These are phyloP conservation scores for Aspergillus conjunctus DNA, from an alignment of 495 filamentous ascomycete genomes.

Conservation along the genomic window DNA sequence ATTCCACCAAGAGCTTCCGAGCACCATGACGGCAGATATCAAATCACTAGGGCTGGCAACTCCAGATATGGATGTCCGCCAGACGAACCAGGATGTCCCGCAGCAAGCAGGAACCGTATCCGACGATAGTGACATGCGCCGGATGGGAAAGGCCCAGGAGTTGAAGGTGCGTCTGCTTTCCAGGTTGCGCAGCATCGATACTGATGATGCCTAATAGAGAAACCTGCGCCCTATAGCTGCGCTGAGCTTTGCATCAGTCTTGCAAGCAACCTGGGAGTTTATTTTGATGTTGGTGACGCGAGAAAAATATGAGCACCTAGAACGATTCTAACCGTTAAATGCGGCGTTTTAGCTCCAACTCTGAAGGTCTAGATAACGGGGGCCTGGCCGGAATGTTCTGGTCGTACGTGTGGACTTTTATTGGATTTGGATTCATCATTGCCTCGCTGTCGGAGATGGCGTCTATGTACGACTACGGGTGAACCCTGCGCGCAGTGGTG, in stretches of 20 bases:
- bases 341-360: slow-evolving; percentile 12
- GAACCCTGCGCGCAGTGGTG: not conserved
- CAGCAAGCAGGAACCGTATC: slow-evolving; percentile 1
- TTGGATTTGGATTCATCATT: slow-evolving; percentile 26
- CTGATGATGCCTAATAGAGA: slow-evolving; percentile 26
- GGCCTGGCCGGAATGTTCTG: slow-evolving; percentile 25
- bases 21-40: too few relatives aligned
- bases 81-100: not conserved
- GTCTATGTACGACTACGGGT: slow-evolving; percentile 26
- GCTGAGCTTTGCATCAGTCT: slow-evolving; percentile 48
- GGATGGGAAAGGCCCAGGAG: slow-evolving; percentile 43
- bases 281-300: slow-evolving; percentile 32
- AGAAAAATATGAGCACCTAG: not conserved
- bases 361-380: slow-evolving; percentile 21
- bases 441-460: slow-evolving; percentile 36
- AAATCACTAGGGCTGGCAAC: not conserved
- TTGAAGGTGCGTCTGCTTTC: slow-evolving; percentile 35
- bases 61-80: slow-evolving; percentile 10
- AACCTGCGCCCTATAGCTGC: slow-evolving; percentile 52
- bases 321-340: not conserved
- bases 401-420: slow-evolving; percentile 22
- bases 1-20: too few relatives aligned
- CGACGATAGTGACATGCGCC: slow-evolving; percentile 44
- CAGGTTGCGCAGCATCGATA: not conserved
- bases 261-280: slow-evolving; percentile 54